Evolutionary conservation across 2,329 filamentous ascomycete species (phyloP), one percentile per base, ranked within the genome.

Genomic region (Colletotrichum shisoi): DNA sequence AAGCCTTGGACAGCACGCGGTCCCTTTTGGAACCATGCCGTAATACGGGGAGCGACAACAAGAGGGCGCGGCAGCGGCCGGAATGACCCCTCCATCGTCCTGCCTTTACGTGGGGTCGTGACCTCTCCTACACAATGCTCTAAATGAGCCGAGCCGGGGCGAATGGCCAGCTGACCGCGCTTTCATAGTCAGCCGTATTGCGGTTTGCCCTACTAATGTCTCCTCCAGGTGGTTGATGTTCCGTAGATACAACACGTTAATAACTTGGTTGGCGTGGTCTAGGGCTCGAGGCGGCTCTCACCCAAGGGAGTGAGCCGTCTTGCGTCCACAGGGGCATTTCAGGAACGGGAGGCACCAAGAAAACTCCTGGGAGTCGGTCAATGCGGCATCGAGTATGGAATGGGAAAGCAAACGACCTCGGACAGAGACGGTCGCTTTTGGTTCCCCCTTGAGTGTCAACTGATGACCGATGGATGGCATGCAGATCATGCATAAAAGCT

Each of bases 21-120:
- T 37, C 49, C 49, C 39, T 40, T 21, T 56, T 19, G 24, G 52
- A 54, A 53, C 60, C 37, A 53, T 52, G 42, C 52, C 37, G 39
- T 19, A 9, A 34, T 34, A 52, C 31, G 49, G 49, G 49, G 49
- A 11, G 39, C 39, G 49, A 11, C 13, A 13, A n/a, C 34, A 21
- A 12, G 15, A 40, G 15, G 21, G 57, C 27, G 39, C 52, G 21
- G 52, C 52, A 45, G 48, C 37, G 42, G 61, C 42, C 53, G 46
- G 54, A 67, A 64, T 64, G 64, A 64, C 61, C 61, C 34, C 61
- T 64, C 64, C 48, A 51, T 53, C 24, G 42, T 46, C 11, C 27
- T 21, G 15, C 48, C 46, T 51, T 49, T 60, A 27, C 61, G 54
- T 51, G 62, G 65, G 61, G 65, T 68, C 65, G 65, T 68, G 65